Conservation (phyloP, 2,329 filamentous ascomycete genomes). For the Cryphonectria carpinicola region DNA sequence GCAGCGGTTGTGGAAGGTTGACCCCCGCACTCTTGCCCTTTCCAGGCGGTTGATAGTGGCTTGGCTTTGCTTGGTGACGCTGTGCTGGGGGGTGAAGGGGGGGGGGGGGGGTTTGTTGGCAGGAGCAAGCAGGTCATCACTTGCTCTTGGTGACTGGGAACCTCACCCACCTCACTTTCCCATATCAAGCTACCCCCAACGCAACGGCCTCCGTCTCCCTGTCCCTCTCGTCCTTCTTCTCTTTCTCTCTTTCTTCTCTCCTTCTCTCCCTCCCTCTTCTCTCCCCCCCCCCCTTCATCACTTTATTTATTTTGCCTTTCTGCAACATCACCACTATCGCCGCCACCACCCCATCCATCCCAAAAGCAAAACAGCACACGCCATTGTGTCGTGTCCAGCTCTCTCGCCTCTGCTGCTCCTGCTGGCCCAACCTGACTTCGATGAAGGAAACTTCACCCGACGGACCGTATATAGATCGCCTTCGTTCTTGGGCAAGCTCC, state of each 20-base stretch:
- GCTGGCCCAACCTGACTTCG: slow-evolving; percentile 48
- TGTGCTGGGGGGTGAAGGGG: neutral
- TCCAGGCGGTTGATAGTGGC: neutral
- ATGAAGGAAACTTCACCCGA: slow-evolving; percentile 65
- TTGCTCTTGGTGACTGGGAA: neutral
- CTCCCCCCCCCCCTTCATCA: neutral
- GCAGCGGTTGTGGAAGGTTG: neutral
- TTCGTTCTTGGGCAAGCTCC: slow-evolving; percentile 58
- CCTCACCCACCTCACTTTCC: slow-evolving; percentile 5
- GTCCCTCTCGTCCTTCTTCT: neutral
- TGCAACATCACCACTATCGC: neutral
- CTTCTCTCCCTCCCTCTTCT: neutral
- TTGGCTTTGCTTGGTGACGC: neutral
- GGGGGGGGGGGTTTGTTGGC: too few relatives aligned
- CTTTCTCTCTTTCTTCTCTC: neutral
- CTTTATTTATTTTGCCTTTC: neutral
- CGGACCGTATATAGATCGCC: slow-evolving; percentile 58
- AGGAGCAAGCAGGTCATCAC: neutral
- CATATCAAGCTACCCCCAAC: slow-evolving; percentile 10
- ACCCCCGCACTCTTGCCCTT: slow-evolving; percentile 4
- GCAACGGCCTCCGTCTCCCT: neutral
- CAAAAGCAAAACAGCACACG: neutral
- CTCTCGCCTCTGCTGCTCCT: slow-evolving; percentile 21
- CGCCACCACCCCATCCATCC: neutral
- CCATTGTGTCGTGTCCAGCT: slow-evolving; percentile 19